phyloP scores from a whole-genome alignment of 805 yeast species.

The Candida parachauliodes region DNA sequence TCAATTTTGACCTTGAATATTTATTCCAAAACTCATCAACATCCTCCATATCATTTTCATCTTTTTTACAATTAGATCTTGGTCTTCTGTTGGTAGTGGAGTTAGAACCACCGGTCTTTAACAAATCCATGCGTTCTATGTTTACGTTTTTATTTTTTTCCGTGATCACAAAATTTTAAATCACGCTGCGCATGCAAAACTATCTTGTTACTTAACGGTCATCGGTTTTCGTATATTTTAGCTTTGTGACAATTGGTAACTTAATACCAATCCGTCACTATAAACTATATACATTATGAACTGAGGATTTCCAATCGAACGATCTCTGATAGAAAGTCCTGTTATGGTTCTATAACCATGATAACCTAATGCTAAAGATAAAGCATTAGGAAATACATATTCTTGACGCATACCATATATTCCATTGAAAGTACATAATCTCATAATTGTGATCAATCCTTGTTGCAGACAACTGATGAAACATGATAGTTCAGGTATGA shows the following conservation, averaged over 20 bases:
- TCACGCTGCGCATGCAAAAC: neutral
- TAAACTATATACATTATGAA: conserved; percentile 30
- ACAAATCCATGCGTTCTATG: neutral
- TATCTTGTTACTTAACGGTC: neutral
- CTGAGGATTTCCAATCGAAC: conserved; percentile 21
- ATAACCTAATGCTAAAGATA: conserved; percentile 21
- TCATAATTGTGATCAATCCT: conserved; percentile 34
- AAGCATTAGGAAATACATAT: conserved; percentile 36
- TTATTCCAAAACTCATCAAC: conserved; percentile 63
- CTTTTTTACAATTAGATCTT: conserved; percentile 45
- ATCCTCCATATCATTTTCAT: conserved; percentile 64
- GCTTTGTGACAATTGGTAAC: conserved; percentile 15
- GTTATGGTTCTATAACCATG: conserved; percentile 29
- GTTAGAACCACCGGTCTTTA: neutral
- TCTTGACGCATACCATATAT: conserved; percentile 42
- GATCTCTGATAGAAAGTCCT: conserved; percentile 28
- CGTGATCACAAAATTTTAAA: conserved; percentile 4
- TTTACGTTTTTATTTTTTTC: conserved; percentile 1
- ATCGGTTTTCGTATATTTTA: neutral
- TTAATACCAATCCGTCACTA: conserved; percentile 29
- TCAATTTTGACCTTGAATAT: conserved; percentile 13
- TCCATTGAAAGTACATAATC: conserved; percentile 35
- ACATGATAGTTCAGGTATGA: conserved; percentile 35
- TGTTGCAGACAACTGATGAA: conserved; percentile 34
- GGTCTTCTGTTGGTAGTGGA: conserved; percentile 21